phyloP scores from a whole-genome alignment of 164 flowering plant genomes.

The Warburgia ugandensis region DNA sequence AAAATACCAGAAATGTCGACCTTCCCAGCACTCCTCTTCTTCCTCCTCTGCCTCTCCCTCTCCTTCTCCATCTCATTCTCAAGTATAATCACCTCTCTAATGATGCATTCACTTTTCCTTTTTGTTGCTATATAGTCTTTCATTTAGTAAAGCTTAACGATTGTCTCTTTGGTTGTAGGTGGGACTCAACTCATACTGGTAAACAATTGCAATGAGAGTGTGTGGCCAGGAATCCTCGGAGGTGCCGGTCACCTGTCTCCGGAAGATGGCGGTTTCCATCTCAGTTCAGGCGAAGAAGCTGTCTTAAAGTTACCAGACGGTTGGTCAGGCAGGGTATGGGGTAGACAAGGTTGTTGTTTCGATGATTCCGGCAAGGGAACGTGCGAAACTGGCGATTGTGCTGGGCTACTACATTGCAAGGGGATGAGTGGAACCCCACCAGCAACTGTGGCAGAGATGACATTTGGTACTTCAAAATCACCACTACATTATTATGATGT shows the following conservation, averaged over 20 bases:
- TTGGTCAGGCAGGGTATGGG: conserved; percentile 69
- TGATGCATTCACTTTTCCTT: too few relatives aligned
- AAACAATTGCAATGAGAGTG: conserved; percentile 55
- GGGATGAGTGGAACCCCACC: conserved; percentile 61
- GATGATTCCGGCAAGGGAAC: conserved; percentile 30
- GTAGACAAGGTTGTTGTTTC: conserved; percentile 48
- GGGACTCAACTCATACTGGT: conserved; percentile 48
- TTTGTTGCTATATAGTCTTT: background rate
- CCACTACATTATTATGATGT: conserved; percentile 63
- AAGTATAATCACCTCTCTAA: conserved; percentile 13
- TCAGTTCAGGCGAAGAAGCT: conserved; percentile 36
- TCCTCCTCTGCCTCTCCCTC: conserved; percentile 18
- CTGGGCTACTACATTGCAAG: conserved; percentile 34
- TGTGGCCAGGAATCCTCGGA: conserved; percentile 78
- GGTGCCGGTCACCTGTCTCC: conserved; percentile 59
- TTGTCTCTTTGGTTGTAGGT: too few relatives aligned
- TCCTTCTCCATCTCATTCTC: conserved; percentile 18
- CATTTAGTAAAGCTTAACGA: background rate
- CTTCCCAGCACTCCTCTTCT: conserved; percentile 6
- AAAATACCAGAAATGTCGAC: conserved; percentile 17
- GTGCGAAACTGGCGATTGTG: conserved; percentile 57
- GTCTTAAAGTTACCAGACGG: conserved; percentile 28
- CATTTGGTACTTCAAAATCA: conserved; percentile 37
- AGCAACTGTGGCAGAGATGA: conserved; percentile 62
- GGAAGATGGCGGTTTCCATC: conserved; percentile 67